Evolutionary conservation across 1,284 basidiomycete species (phyloP).

Genomic region (Farysia itapuensis): DNA sequence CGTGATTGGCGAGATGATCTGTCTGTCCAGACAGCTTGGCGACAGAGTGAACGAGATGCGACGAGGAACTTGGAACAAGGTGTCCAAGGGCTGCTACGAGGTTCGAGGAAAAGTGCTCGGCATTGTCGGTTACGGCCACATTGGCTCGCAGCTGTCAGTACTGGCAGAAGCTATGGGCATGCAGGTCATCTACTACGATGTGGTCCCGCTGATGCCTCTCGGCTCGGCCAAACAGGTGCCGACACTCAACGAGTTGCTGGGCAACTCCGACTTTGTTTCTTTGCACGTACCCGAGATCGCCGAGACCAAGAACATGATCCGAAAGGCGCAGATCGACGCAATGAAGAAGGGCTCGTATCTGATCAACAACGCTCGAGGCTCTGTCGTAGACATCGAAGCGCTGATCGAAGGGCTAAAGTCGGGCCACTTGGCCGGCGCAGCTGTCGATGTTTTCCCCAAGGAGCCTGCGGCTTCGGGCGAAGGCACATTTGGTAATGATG

Average conservation of each 20-base stretch:
- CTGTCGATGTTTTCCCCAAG: constrained; percentile 89
- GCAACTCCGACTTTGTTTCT: constrained; percentile 86
- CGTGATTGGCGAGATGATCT: constrained; percentile 90
- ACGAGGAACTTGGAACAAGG: constrained; percentile 95
- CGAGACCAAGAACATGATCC: constrained; percentile 95
- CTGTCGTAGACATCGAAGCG: constrained; percentile 90
- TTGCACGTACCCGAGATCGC: constrained; percentile 95
- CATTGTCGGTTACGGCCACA: constrained; percentile 98
- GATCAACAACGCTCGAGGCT: constrained; percentile 96
- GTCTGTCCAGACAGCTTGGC: constrained; percentile 88
- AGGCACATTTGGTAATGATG: constrained; percentile 66
- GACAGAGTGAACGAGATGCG: constrained; percentile 87
- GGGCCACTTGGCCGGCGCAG: constrained; percentile 86
- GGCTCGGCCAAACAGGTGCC: constrained; percentile 89
- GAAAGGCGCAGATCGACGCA: constrained; percentile 71
- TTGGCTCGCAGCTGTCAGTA: constrained; percentile 94
- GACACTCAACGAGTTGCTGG: constrained; percentile 75
- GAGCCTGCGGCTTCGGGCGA: constrained; percentile 90
- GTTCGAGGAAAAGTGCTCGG: constrained; percentile 95
- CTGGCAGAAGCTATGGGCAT: constrained; percentile 96
- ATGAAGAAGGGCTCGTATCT: constrained; percentile 97
- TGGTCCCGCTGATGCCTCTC: constrained; percentile 95
- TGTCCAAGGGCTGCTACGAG: constrained; percentile 98
- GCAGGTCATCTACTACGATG: constrained; percentile 92
- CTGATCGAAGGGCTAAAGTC: constrained; percentile 79